Evolutionary conservation across 257 asterid species (phyloP), one percentile per base, ranked within the genome.

Genomic region (Striga asiatica): DNA sequence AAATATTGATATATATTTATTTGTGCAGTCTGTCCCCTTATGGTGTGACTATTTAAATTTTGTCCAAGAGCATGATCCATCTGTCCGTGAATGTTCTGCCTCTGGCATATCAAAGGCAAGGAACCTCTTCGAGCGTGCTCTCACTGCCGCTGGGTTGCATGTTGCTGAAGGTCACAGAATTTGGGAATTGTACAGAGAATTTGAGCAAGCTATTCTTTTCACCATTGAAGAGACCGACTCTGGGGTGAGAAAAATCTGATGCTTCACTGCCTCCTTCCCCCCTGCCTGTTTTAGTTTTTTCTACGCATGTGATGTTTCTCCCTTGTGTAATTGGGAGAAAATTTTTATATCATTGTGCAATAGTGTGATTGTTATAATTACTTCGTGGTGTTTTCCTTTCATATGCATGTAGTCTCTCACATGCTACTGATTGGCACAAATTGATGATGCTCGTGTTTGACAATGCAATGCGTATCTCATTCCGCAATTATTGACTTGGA

Each of bases 41-140:
- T 92, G 97, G 99, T 79, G 95, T 25, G 93, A 88, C 77, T 92
- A 84, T 82, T 58, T 88, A 63, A 82, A 73, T 70, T 88, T 79
- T 75, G 74, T 82, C 65, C 89, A 82, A 83, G 93, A 82, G 58
- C 53, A 74, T 65, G 94, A 88, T 66, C 77, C 85, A 19, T 57
- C 75, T 14, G 75, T 91, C 24, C 68, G 74, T 32, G 81, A 74
- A 62, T 70, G 74, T 70, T 77, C 94, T 31, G 56, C 78, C 1
- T 62, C 53, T 71, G 97, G 95, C 56, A 76, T 82, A 61, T 77
- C 83, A 3, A 88, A 82, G 78, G 78, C 76, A 3, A 82, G 99
- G 70, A 78, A 79, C 69, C 72, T 92, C 43, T 88, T 88, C 43
- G 97, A 92, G 75, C 91, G 88, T 64, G 95, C 99, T 23, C 79